Base-by-base conservation (phyloP, 2,329 filamentous ascomycete genomes). In the Epichloe sp. region DNA sequence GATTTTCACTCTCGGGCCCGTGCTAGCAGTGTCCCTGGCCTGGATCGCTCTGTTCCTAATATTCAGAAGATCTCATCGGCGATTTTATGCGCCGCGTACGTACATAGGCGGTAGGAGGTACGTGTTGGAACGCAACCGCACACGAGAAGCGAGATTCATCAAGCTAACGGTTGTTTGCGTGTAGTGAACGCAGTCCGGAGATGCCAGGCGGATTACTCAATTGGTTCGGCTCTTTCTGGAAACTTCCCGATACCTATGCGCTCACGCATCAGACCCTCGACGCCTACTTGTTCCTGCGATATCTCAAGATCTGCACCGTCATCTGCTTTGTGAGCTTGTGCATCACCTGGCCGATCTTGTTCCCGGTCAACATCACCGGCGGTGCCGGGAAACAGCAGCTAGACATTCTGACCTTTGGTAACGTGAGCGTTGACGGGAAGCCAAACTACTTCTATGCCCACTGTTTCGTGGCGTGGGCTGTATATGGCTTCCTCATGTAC, bases 191-290 rank as follows among this genome's bases (percentile, higher is more conserved):
- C 37, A 77, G 76, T 47, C 77, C 77, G 1, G 63, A 69, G 15
- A 71, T 81, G 2, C 75, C 79, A 2, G 69, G 62, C n/a, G 80
- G 80, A 43, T 65, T 77, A 48, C 73, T 83, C 61, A 73, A 76
- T 58, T 86, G 83, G 83, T 67, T 86, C 55, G 66, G 65, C 41
- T 70, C 76, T 10, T 82, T 86, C 66, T 78, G 77, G 68, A 77
- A 77, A 58, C 68, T 81, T 45, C 73, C 76, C 5, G 90, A 96
- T 66, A 82, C 81, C 53, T 93, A 88, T 60, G 77, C 89, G 26
- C 77, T 96, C 41, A 85, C 90, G 58, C 88, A 95, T 67, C 86
- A 89, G 65, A 89, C 88, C 3, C 78, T 97, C 56, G 91, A 97
- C 65, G 83, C 85, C 35, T 97, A 89, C 64, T 79, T 96, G 26